A percentile compares a stretch with the other conserved stretches of the same genome.
Conservation (phyloP, 2,329 filamentous ascomycete genomes). For the Alternaria postmessia region DNA sequence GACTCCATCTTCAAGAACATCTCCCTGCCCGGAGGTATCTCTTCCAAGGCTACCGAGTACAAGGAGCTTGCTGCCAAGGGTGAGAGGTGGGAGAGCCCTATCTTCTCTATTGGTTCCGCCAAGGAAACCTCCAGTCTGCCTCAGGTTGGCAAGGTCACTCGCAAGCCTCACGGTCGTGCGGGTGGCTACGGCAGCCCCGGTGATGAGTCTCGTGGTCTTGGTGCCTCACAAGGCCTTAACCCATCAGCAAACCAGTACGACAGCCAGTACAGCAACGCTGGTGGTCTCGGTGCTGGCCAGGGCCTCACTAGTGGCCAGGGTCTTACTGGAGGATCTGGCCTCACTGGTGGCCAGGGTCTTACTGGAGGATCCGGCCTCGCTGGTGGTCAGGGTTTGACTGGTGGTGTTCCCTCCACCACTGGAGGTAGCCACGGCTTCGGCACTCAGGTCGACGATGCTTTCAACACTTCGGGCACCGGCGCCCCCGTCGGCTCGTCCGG, state of each 20-base stretch:
- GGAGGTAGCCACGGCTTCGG: conserved; percentile 45
- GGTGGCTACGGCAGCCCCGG: conserved; percentile 38
- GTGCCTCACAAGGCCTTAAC: conserved; percentile 24
- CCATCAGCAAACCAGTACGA: conserved; percentile 23
- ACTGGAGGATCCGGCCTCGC: conserved; percentile 10
- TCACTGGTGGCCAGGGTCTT: conserved; percentile 14
- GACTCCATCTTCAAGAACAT: conserved; percentile 94
- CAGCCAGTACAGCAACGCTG: conserved; percentile 23
- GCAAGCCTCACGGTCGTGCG: conserved; percentile 65
- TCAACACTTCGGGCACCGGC: conserved; percentile 34
- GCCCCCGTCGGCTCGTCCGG: conserved; percentile 14
- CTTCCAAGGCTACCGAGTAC: conserved; percentile 93
- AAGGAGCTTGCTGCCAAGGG: conserved; percentile 86
- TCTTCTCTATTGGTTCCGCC: conserved; percentile 87
- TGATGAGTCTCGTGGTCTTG: conserved; percentile 28
- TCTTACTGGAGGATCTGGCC: conserved; percentile 13
- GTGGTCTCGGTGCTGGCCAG: conserved; percentile 18
- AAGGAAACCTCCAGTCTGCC: conserved; percentile 77
- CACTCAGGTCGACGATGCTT: conserved; percentile 57
- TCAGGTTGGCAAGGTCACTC: conserved; percentile 59
- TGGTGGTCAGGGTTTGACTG: conserved; percentile 21
- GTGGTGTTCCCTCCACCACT: conserved; percentile 12
- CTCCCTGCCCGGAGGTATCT: conserved; percentile 85
- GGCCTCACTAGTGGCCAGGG: conserved; percentile 17
- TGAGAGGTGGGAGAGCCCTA: conserved; percentile 91